These are phyloP conservation scores for Hypomontagnella monticulosa DNA, from an alignment of 495 filamentous ascomycete genomes.

Conservation along the genomic window DNA sequence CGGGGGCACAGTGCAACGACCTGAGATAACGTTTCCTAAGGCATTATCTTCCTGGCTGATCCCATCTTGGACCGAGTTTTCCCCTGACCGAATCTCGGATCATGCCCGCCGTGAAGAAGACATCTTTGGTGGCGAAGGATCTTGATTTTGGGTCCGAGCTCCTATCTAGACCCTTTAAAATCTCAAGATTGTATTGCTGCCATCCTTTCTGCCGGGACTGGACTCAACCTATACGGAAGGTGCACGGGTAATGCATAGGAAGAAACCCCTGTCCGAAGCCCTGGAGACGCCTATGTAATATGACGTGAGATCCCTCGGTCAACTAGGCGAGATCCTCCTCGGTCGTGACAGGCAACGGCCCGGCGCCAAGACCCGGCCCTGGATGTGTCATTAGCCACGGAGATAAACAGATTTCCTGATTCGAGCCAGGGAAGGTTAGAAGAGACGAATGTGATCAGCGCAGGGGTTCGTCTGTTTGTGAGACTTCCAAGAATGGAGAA, in stretches of 20 bases:
- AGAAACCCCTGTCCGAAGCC: conserved; percentile 8
- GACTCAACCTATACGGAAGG: conserved; percentile 25
- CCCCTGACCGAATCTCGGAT: not conserved
- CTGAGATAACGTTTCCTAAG: conserved; percentile 5
- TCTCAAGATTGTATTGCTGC: conserved; percentile 3
- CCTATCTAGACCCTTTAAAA: conserved; percentile 11
- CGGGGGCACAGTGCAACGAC: conserved; percentile 15
- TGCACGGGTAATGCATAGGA: conserved; percentile 2
- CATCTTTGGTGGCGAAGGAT: conserved; percentile 21
- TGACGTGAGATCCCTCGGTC: conserved; percentile 44
- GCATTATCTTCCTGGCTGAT: not conserved
- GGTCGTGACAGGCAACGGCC: conserved; percentile 29
- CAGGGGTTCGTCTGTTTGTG: conserved; percentile 30
- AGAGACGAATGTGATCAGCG: conserved; percentile 36
- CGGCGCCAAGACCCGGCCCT: conserved; percentile 19
- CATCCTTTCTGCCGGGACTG: conserved; percentile 23
- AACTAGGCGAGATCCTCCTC: conserved; percentile 32
- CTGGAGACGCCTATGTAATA: conserved; percentile 30
- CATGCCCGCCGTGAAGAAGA: conserved; percentile 1
- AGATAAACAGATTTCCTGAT: conserved; percentile 32
- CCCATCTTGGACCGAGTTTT: not conserved
- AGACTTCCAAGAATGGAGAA: conserved; percentile 23
- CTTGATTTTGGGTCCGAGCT: conserved; percentile 9
- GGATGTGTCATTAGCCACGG: conserved; percentile 9
- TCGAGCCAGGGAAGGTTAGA: conserved; percentile 9